Evolutionary conservation across 208 protist genomes (phyloP), one percentile per base, ranked within the genome.

Genomic region (Phytomonas serpens): DNA sequence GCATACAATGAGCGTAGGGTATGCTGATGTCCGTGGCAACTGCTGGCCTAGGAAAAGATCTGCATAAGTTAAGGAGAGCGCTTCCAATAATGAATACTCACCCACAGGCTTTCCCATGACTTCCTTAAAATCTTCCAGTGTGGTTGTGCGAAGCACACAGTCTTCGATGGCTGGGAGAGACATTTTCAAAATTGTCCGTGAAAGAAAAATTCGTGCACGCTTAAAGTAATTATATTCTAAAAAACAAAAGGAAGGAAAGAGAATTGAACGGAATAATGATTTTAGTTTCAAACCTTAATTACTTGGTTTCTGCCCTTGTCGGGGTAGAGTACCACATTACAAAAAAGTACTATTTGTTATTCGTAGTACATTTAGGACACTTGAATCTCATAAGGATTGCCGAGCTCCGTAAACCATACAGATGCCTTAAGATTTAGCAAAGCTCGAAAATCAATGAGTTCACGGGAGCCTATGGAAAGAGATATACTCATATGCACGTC

Each of bases 141-240:
- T 80, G 19, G 72, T 34, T 13, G 86, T 77, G 38, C 80, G 88
- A 16, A 93, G 69, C 13, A 93, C 78, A 64, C 83, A 90, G 27
- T 82, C 79, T 75, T 81, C 79, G 38, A 91, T 71, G n/a, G 78
- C 51, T 3, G 78, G 71, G 27, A 68, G 47, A 23, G 70, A 19
- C 33, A 64, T 71, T 16, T 0, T 27, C 42, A 37, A 68, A 47
- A 30, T 31, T 76, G 33, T 63, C 68, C 29, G 30, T 32, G 29
- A 38, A 52, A 51, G n/a, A 66, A 16, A 69, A 57, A 47, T 3
- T 47, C 40, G 16, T 2, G 9, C 14, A 47, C 40, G 14, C 40
- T 47, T 47, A 47, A 47, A 13, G 31, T 36, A 65, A 16, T 65
- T 36, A 3, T n/a, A 32, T 65, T 36, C 61, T 10, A 65, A 36